Evolutionary conservation across 495 filamentous ascomycete species (phyloP).

Genomic region (Penicillium antarcticum): DNA sequence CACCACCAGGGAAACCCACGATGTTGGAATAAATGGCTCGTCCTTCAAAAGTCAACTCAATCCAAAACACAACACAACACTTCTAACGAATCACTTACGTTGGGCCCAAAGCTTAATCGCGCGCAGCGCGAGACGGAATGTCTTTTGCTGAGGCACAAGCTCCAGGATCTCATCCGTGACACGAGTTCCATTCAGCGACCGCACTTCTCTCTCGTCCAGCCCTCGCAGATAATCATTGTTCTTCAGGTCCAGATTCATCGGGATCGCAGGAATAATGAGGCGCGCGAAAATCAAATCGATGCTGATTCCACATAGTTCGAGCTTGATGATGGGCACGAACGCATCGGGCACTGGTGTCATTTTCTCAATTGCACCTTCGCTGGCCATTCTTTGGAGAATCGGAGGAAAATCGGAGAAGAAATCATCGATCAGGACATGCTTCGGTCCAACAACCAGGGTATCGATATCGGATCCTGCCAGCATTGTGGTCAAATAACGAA

Average conservation of each 20-base stretch:
- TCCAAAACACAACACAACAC: no score
- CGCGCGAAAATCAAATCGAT: slow-evolving; percentile 94
- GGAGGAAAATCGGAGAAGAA: slow-evolving; percentile 87
- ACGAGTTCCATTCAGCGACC: slow-evolving; percentile 87
- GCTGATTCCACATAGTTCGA: slow-evolving; percentile 83
- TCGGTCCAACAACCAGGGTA: slow-evolving; percentile 86
- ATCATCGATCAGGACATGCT: slow-evolving; percentile 79
- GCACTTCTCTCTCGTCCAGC: slow-evolving; percentile 78
- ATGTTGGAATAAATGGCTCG: slow-evolving; percentile 93
- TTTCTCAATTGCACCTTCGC: slow-evolving; percentile 73
- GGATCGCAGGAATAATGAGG: slow-evolving; percentile 67
- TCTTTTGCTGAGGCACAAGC: slow-evolving; percentile 82
- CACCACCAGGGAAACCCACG: slow-evolving; percentile 92
- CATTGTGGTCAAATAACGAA: slow-evolving; percentile 5
- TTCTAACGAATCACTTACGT: slow-evolving; percentile 41
- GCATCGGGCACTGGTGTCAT: slow-evolving; percentile 85
- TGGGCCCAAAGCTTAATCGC: slow-evolving; percentile 97
- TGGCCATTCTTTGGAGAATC: slow-evolving; percentile 68
- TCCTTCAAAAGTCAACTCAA: slow-evolving; percentile 30
- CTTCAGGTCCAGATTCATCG: slow-evolving; percentile 67
- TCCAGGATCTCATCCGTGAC: slow-evolving; percentile 89
- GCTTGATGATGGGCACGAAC: slow-evolving; percentile 93
- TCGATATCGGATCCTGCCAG: slow-evolving; percentile 89
- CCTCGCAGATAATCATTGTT: slow-evolving; percentile 84
- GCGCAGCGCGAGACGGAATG: slow-evolving; percentile 81